These are phyloP conservation scores for Elsinoe fawcettii DNA, from an alignment of 2,329 filamentous ascomycete genomes.

Conservation along the genomic window DNA sequence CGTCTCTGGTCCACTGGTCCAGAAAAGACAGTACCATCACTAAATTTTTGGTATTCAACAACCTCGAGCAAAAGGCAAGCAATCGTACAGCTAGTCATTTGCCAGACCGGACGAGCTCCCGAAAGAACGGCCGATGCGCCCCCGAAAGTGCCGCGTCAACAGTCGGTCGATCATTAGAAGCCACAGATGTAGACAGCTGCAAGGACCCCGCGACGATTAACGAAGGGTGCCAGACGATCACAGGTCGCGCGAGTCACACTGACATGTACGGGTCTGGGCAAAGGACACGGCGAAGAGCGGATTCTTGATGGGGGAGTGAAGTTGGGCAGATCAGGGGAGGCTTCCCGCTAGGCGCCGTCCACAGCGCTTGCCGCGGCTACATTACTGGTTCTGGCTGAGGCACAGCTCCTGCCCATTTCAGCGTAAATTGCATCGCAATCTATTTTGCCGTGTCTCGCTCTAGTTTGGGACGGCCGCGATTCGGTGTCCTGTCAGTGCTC, in stretches of 20 bases:
- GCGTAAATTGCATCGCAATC: constrained; percentile 8
- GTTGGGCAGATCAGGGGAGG: not conserved
- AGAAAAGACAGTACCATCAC: not conserved
- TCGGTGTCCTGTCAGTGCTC: not conserved
- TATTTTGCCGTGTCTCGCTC: not conserved
- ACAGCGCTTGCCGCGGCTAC: constrained; percentile 10
- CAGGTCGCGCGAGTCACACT: not conserved
- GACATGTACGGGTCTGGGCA: constrained; percentile 2
- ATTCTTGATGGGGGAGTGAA: not conserved
- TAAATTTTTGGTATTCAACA: not conserved
- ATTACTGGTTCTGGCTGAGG: not conserved
- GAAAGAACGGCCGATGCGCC: constrained; percentile 1
- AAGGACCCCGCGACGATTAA: not conserved
- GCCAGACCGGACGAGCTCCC: not conserved
- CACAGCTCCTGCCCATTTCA: constrained; percentile 12
- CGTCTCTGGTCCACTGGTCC: not conserved
- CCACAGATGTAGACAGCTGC: constrained; percentile 6
- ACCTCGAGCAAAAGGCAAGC: not conserved
- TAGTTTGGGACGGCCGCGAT: not conserved
- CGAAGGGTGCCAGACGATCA: not conserved
- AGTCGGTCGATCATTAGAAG: constrained; percentile 10
- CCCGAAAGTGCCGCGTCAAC: constrained; percentile 13
- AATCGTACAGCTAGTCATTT: constrained; percentile 3
- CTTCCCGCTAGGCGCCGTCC: not conserved
- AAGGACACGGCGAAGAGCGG: not conserved